Base-by-base conservation (phyloP, 306 rosid genomes). In the Lablab purpureus region DNA sequence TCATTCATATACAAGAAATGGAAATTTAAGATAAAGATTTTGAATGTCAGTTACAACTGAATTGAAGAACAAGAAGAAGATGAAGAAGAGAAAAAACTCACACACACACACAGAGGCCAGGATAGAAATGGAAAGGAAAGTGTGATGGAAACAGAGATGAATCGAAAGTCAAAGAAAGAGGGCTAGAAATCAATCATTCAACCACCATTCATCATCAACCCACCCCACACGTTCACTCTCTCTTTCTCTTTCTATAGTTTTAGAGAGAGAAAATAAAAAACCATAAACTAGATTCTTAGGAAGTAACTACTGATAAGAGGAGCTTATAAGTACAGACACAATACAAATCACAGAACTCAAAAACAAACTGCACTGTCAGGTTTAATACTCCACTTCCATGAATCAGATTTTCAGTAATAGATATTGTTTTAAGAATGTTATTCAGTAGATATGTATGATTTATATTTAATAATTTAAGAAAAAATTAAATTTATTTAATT, bases 101-200 rank as follows among this genome's bases (percentile, higher is more conserved):
- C 30, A 5, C 13, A 28, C 40, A 46, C 41, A 25, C 36, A n/a
- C 59, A 21, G 32, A 22, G 15, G 36, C 18, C 3, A 66, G 52
- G 9, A 41, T 4, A 21, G 78, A 54, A 71, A 6, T 40, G 49
- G 22, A 65, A 10, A 37, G 10, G 46, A 52, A 67, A 54, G 30
- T 63, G 18, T 32, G 65, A 73, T 40, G 45, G 68, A 43, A 76
- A 83, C 17, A 58, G 54, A 50, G 73, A 45, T 43, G 23, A 64
- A 54, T 69, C 6, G 0, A 59, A 76, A 78, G 87, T 88, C 90
- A 86, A 85, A 83, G 1, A 87, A 84, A 12, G 81, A 80, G 17
- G 85, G 81, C 86, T 47, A 71, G 63, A 34, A 78, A 84, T 66
- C 27, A 74, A 79, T 77, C 58, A 79, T 21, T 37, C 40, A 71